Conservation (phyloP, 179 eudicot species). For the Spergularia azorica region DNA sequence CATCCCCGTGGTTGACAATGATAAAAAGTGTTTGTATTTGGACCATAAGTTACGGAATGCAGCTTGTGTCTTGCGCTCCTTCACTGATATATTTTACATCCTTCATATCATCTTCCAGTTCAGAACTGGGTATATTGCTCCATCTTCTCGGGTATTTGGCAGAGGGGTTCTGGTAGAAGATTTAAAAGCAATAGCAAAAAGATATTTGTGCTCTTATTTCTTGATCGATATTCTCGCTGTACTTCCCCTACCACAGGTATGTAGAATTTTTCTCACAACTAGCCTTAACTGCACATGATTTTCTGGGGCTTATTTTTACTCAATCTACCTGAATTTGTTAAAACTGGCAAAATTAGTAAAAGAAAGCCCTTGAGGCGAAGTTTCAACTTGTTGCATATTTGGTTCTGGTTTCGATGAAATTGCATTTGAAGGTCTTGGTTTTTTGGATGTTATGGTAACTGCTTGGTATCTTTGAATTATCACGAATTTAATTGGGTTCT, state of each 20-base stretch:
- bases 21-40: constrained; percentile 51
- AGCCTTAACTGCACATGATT: not conserved
- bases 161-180: constrained; percentile 82
- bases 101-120: constrained; percentile 75
- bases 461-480: not conserved
- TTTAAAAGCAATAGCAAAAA: constrained; percentile 63
- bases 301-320: not conserved
- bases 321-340: too few relatives aligned
- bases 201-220: constrained; percentile 62
- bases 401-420: not conserved
- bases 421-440: not conserved
- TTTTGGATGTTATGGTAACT: not conserved
- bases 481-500: not conserved
- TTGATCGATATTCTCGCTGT: constrained; percentile 74
- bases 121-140: constrained; percentile 79
- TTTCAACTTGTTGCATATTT: not conserved
- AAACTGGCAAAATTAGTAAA: too few relatives aligned
- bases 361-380: not conserved
- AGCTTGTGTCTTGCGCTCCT: constrained; percentile 67
- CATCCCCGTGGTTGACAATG: constrained; percentile 57
- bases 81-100: constrained; percentile 72
- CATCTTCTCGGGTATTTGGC: constrained; percentile 85
- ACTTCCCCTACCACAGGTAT: constrained; percentile 81
- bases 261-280: not conserved
- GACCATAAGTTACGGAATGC: constrained; percentile 53